Conservation (phyloP, 106 monocot genomes). For the Dioscorea zingiberensis region DNA sequence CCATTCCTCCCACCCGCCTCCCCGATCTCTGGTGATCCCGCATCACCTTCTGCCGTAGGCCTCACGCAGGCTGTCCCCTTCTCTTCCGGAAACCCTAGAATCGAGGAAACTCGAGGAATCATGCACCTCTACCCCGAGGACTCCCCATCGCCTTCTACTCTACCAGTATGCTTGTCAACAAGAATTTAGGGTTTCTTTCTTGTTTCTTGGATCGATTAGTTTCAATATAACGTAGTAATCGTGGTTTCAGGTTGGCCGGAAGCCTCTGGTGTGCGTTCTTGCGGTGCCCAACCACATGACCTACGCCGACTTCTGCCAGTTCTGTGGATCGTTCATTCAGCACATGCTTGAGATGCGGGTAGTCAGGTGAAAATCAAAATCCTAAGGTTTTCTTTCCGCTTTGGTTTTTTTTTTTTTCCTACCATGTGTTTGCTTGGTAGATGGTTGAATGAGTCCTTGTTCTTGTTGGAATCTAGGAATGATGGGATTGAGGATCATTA, state of each 20-base stretch:
- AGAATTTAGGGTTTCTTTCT: background rate
- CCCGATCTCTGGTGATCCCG: background rate
- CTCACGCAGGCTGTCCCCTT: slow-evolving; percentile 43
- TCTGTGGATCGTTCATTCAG: slow-evolving; percentile 72
- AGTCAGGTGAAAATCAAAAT: slow-evolving; percentile 49
- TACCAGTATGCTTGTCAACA: slow-evolving; percentile 30
- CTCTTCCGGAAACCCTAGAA: slow-evolving; percentile 95
- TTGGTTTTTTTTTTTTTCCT: too few species aligned
- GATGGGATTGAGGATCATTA: slow-evolving; percentile 77
- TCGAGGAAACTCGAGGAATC: slow-evolving; percentile 90
- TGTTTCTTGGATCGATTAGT: background rate
- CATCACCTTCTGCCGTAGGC: slow-evolving; percentile 8
- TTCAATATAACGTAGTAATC: background rate
- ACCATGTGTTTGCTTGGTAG: background rate
- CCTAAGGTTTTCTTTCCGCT: background rate
- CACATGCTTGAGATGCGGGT: slow-evolving; percentile 90
- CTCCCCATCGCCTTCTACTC: slow-evolving; percentile 16
- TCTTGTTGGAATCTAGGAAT: slow-evolving; percentile 36
- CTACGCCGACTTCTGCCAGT: slow-evolving; percentile 89
- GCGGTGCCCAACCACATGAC: slow-evolving; percentile 98
- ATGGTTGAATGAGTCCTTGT: slow-evolving; percentile 2
- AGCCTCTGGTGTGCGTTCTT: slow-evolving; percentile 67
- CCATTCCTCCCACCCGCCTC: background rate
- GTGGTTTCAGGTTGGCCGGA: slow-evolving; percentile 55
- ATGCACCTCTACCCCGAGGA: slow-evolving; percentile 59